These are phyloP conservation scores for Heterobasidion irregulare DNA, from an alignment of 1,284 basidiomycete species.

Conservation along the genomic window DNA sequence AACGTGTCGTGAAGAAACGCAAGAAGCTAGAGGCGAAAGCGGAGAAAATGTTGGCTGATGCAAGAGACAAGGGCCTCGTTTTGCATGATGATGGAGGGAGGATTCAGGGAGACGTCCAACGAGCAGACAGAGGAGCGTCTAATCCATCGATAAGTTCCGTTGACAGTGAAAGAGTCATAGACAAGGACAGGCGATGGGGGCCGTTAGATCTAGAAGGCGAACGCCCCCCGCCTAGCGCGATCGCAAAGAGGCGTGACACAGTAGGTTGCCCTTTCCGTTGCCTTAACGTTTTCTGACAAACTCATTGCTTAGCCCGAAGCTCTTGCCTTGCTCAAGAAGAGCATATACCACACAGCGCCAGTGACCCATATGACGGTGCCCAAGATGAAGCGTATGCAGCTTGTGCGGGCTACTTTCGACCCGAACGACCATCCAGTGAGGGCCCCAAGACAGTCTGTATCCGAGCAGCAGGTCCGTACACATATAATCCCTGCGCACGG, in stretches of 20 bases:
- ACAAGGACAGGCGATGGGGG: slow-evolving; percentile 39
- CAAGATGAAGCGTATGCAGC: slow-evolving; percentile 34
- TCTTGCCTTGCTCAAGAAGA: slow-evolving; percentile 46
- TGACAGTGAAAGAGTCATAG: slow-evolving; percentile 20
- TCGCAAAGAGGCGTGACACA: slow-evolving; percentile 55
- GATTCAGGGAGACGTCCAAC: slow-evolving; percentile 4
- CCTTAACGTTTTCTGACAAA: neutral
- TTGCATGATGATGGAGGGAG: slow-evolving; percentile 14
- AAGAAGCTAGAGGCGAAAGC: slow-evolving; percentile 31
- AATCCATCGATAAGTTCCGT: neutral
- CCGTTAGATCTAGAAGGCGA: slow-evolving; percentile 53
- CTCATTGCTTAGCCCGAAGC: slow-evolving; percentile 35
- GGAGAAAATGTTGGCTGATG: slow-evolving; percentile 32
- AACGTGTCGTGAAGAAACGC: slow-evolving; percentile 32
- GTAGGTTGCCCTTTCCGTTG: slow-evolving; percentile 21
- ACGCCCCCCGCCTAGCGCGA: slow-evolving; percentile 51
- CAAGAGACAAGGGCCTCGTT: slow-evolving; percentile 37
- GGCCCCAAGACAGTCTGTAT: slow-evolving; percentile 44
- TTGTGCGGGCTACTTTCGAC: slow-evolving; percentile 40
- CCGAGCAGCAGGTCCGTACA: slow-evolving; percentile 42
- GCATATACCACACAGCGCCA: slow-evolving; percentile 48
- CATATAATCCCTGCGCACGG: slow-evolving; percentile 41
- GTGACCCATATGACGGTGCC: slow-evolving; percentile 46
- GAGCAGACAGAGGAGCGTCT: slow-evolving; percentile 1
- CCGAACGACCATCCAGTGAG: slow-evolving; percentile 40